Conservation (phyloP, 495 filamentous ascomycete genomes). For the Aspergillus baeticus region DNA sequence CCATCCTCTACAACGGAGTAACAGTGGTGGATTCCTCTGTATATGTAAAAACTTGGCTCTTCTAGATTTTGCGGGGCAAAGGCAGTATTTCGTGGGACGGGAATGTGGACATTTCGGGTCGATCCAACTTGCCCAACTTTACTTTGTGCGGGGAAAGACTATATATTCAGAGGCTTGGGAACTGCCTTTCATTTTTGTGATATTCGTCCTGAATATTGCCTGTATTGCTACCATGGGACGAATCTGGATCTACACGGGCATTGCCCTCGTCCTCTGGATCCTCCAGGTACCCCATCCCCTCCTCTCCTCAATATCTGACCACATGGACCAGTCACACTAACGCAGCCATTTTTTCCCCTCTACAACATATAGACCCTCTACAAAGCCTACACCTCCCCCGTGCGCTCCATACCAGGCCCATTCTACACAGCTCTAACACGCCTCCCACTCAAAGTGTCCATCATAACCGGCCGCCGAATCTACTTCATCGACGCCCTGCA, state of each 20-base stretch:
- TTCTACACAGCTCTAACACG: slow-evolving; percentile 48
- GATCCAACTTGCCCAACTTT: background rate
- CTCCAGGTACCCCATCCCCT: background rate
- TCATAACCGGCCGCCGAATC: slow-evolving; percentile 30
- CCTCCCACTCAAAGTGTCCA: slow-evolving; percentile 30
- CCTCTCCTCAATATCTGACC: background rate
- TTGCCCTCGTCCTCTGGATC: background rate
- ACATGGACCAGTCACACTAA: too few relatives aligned
- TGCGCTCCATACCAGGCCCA: slow-evolving; percentile 46
- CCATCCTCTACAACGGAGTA: too few relatives aligned
- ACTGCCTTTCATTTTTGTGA: too few relatives aligned
- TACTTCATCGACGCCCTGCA: slow-evolving; percentile 32
- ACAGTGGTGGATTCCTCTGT: too few relatives aligned
- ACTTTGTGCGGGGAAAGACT: background rate
- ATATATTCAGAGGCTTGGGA: background rate
- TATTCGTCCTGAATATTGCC: background rate
- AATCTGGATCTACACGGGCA: background rate
- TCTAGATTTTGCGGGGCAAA: too few relatives aligned
- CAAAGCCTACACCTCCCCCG: slow-evolving; percentile 17
- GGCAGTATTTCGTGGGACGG: slow-evolving; percentile 1
- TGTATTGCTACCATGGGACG: background rate
- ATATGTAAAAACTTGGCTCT: too few relatives aligned
- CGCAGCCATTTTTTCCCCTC: too few relatives aligned
- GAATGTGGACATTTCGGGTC: background rate
- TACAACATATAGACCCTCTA: slow-evolving; percentile 11